Evolutionary conservation across 345 rosid species (phyloP).

Genomic region (Gossypium australe): DNA sequence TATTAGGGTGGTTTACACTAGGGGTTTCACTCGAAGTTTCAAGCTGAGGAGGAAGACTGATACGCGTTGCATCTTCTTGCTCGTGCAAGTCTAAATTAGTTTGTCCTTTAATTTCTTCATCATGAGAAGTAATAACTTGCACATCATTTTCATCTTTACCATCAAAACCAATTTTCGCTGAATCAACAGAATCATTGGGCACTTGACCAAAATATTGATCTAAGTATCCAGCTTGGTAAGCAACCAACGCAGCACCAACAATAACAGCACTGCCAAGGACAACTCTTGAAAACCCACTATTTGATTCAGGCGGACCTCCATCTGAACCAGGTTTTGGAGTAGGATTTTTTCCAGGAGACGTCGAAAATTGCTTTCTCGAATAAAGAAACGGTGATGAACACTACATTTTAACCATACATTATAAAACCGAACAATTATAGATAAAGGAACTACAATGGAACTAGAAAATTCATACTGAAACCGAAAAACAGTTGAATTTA

Average conservation of each 20-base stretch:
- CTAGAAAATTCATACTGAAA: not conserved
- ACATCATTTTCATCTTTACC: constrained; percentile 21
- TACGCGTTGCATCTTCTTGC: constrained; percentile 29
- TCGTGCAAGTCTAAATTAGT: constrained; percentile 23
- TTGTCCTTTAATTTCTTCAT: constrained; percentile 30
- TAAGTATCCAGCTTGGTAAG: constrained; percentile 55
- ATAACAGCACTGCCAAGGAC: constrained; percentile 46
- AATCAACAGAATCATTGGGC: constrained; percentile 22
- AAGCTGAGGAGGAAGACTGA: constrained; percentile 22
- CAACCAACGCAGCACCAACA: constrained; percentile 42
- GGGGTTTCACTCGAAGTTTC: constrained; percentile 26
- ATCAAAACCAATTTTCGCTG: constrained; percentile 19
- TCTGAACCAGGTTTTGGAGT: constrained; percentile 32
- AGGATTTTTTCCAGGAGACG: constrained; percentile 40
- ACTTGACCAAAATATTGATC: constrained; percentile 43
- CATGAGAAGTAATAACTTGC: constrained; percentile 20
- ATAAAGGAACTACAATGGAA: not conserved
- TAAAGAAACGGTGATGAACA: constrained; percentile 34
- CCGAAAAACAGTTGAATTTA: constrained; percentile 7
- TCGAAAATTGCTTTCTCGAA: constrained; percentile 44
- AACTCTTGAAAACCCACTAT: constrained; percentile 36
- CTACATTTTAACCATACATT: constrained; percentile 23
- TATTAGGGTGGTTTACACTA: constrained; percentile 21
- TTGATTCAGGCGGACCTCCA: constrained; percentile 29
- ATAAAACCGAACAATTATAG: not conserved